Percentiles rank a stretch among this genome's conserved stretches.
phyloP scores from a whole-genome alignment of 192 early-diverging fungal genomes.

The Backusella westeae region DNA sequence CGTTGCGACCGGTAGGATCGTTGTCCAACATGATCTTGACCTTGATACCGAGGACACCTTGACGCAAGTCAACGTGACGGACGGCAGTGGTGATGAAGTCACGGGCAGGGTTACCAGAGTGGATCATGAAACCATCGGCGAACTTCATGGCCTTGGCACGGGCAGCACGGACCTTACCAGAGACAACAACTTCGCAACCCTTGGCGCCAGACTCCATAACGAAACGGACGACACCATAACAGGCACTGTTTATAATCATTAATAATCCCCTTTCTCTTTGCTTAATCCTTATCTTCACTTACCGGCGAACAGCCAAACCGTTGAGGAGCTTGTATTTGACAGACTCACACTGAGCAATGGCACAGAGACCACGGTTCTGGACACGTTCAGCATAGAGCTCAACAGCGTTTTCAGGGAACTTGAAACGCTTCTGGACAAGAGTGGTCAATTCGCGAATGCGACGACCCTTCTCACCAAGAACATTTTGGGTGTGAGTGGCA shows the following conservation, averaged over 20 bases:
- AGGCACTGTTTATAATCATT: constrained; percentile 57
- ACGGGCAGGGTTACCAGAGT: no score
- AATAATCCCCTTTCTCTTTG: no score
- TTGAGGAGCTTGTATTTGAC: constrained; percentile 97
- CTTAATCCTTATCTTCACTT: background rate
- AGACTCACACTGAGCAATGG: constrained; percentile 98
- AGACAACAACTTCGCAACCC: constrained; percentile 99
- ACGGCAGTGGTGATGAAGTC: no score
- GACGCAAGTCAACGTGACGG: no score
- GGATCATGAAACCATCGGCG: no score
- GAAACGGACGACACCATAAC: constrained; percentile 98
- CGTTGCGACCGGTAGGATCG: no score
- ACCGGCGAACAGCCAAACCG: constrained; percentile 93
- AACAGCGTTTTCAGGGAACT: constrained; percentile 98
- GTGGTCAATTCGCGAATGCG: constrained; percentile 98
- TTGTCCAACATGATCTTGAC: no score
- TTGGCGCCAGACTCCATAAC: constrained; percentile 99
- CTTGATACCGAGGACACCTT: no score
- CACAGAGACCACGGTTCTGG: constrained; percentile 95
- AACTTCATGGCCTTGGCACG: no score
- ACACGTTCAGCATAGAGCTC: constrained; percentile 99
- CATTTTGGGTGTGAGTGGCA: constrained; percentile 96
- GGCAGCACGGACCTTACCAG: no score
- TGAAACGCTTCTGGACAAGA: constrained; percentile 99
- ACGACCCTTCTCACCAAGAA: constrained; percentile 98